Base-by-base conservation (phyloP, 495 filamentous ascomycete genomes). In the Cercophora newfieldiana region DNA sequence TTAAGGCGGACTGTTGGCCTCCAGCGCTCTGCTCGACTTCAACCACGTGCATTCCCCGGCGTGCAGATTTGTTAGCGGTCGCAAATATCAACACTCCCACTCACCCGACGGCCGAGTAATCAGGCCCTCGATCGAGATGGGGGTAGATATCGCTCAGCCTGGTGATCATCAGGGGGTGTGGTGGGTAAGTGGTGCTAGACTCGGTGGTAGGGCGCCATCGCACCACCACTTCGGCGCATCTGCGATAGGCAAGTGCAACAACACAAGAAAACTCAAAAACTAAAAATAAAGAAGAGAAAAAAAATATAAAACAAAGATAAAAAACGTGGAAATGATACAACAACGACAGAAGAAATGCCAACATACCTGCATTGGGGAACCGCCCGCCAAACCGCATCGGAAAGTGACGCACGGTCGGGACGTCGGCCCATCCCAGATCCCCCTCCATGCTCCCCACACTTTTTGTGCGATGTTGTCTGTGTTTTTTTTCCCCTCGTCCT, bases 1-100 rank as follows among this genome's bases (percentile, higher is more conserved):
- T 68, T 58, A 71, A 65, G 67, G 63, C 71, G 72, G 59, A 72
- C 66, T 64, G 69, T 68, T 62, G 68, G 66, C 71, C 24, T 71
- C 67, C 69, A 66, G n/a, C 66, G 61, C 64, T 55, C 50, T 54
- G 61, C 12, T n/a, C n/a, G n/a, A n/a, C n/a, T n/a, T n/a, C n/a
- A n/a, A n/a, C 66, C 71, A 77, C 71, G 64, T 71, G 71, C 54
- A 57, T 26, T 28, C 25, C 25, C 24, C 26, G 37, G 37, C 3
- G 37, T 44, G 37, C 18, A 44, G 37, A 44, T 44, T 44, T 44
- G 37, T 5, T 12, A 33, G 12, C 30, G 30, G 30, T 33, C 12
- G 30, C n/a, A n/a, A n/a, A n/a, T n/a, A n/a, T n/a, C n/a, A n/a
- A n/a, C n/a, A 33, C 5, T 33, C 30, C 30, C 4, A 33, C 30